phyloP scores from a whole-genome alignment of 768 basidiomycete genomes.

The Solioccasus polychromus region DNA sequence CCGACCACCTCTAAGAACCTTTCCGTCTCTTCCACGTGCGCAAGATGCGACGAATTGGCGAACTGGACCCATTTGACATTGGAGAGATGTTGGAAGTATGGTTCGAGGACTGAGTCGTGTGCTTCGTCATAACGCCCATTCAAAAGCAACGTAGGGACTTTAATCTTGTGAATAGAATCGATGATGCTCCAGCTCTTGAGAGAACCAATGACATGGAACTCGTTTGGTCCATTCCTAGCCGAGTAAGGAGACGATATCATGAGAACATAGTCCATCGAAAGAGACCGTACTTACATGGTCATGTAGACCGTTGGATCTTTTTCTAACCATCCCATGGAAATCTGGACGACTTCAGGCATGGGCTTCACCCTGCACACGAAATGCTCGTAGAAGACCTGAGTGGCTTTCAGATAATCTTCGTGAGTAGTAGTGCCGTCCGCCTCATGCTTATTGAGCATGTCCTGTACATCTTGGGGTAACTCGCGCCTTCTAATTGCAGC shows the following conservation, averaged over 20 bases:
- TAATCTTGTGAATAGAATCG: conserved; percentile 32
- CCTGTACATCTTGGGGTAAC: conserved; percentile 41
- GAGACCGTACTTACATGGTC: conserved; percentile 39
- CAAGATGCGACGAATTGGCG: conserved; percentile 34
- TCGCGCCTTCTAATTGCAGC: conserved; percentile 28
- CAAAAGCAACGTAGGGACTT: conserved; percentile 31
- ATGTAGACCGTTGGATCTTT: conserved; percentile 47
- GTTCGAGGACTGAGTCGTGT: conserved; percentile 32
- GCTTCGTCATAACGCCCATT: conserved; percentile 39
- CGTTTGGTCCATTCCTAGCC: conserved; percentile 39
- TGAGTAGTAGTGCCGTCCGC: conserved; percentile 40
- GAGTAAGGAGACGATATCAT: background rate
- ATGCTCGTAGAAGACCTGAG: conserved; percentile 38
- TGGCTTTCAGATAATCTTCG: conserved; percentile 44
- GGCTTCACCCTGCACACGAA: conserved; percentile 46
- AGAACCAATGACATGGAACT: conserved; percentile 33
- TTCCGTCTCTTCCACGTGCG: conserved; percentile 37
- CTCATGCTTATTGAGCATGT: conserved; percentile 44
- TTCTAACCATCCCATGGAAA: conserved; percentile 33
- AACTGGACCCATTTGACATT: conserved; percentile 38
- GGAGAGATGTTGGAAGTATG: conserved; percentile 32
- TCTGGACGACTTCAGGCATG: conserved; percentile 38
- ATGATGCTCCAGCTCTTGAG: conserved; percentile 37
- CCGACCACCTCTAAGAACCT: conserved; percentile 33
- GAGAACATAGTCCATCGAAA: background rate